Base-by-base conservation (phyloP, 2,329 filamentous ascomycete species). In the Tolypocladium tundrense region DNA sequence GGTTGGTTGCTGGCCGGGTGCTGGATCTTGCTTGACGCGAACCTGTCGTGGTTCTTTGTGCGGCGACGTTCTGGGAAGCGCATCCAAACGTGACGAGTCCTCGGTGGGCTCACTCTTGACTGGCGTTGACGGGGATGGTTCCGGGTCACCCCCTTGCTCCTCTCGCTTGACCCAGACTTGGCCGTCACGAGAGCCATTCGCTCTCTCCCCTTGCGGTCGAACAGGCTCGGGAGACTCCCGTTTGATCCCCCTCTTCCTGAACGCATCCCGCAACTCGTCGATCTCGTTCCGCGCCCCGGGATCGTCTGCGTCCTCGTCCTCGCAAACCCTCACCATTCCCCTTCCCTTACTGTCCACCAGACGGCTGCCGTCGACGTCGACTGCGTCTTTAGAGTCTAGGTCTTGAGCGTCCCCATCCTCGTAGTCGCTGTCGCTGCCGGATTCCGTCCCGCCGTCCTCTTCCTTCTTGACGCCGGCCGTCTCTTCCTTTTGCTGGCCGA, bases 311-410 rank as follows among this genome's bases (percentile, higher is more conserved):
- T 76, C 57, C 77, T 90, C 87, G 51, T 88, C 87, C 60, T 86
- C 87, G 67, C 90, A 94, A 1, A 94, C 84, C 64, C 83, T 88
- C 60, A 93, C 75, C 78, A 95, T 79, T 14, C 81, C 80, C 24
- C 80, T 77, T 0, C 88, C 90, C 56, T 87, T 81, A 10, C 76
- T 75, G 66, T 92, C 89, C 27, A 87, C 71, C 52, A 92, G 74
- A 60, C 75, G 79, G 56, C 76, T 80, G 1, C 88, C 87, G 63
- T 90, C 78, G 19, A 85, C 74, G 69, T 91, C 87, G 13, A 85
- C 63, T 1, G 83, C 84, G 57, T 84, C 83, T 40, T 80, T 76
- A 2, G 72, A 71, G 19, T 74, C 64, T 14, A 55, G 41, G 10
- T 73, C 76, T n/a, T 65, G 74, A 58, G 61, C 53, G n/a, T 66